Evolutionary conservation across 2,329 filamentous ascomycete genomes (phyloP).

Genomic region (Davidsoniella virescens): DNA sequence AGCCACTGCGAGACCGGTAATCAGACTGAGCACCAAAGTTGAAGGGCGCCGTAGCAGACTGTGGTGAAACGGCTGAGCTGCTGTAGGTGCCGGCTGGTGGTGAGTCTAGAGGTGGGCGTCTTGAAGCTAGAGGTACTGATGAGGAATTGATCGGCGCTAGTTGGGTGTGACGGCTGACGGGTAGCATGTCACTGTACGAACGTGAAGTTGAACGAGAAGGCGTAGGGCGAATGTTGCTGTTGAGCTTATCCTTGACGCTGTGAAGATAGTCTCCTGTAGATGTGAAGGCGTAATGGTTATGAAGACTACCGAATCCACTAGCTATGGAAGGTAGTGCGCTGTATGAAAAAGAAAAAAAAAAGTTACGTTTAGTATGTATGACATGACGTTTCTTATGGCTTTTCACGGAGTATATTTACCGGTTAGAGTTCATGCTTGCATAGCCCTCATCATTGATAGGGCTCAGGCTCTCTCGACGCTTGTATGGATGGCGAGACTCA

Average conservation of each 20-base stretch:
- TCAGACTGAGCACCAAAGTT: conserved; percentile 24
- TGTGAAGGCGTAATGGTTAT: conserved; percentile 31
- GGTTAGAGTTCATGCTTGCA: conserved; percentile 26
- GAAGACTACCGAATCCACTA: conserved; percentile 32
- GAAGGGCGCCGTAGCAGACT: conserved; percentile 27
- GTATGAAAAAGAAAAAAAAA: conserved; percentile 4
- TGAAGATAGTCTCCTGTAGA: conserved; percentile 32
- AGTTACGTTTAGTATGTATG: conserved; percentile 13
- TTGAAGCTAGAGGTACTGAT: conserved; percentile 29
- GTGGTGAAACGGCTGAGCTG: conserved; percentile 32
- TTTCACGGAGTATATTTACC: conserved; percentile 17
- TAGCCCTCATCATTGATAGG: conserved; percentile 27
- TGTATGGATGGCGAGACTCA: conserved; percentile 14
- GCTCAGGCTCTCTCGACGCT: conserved; percentile 11
- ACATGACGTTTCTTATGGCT: conserved; percentile 11
- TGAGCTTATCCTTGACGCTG: conserved; percentile 36
- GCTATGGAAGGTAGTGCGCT: conserved; percentile 28
- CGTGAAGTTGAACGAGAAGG: conserved; percentile 14
- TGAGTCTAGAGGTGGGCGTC: conserved; percentile 23
- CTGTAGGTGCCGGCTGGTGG: conserved; percentile 28
- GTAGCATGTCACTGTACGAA: conserved; percentile 16
- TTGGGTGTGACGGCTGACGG: conserved; percentile 23
- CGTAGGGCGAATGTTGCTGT: conserved; percentile 29
- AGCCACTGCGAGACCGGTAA: conserved; percentile 18
- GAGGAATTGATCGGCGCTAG: conserved; percentile 23